Conservation (phyloP, 1,284 basidiomycete genomes). For the Cryptococcus sp. region DNA sequence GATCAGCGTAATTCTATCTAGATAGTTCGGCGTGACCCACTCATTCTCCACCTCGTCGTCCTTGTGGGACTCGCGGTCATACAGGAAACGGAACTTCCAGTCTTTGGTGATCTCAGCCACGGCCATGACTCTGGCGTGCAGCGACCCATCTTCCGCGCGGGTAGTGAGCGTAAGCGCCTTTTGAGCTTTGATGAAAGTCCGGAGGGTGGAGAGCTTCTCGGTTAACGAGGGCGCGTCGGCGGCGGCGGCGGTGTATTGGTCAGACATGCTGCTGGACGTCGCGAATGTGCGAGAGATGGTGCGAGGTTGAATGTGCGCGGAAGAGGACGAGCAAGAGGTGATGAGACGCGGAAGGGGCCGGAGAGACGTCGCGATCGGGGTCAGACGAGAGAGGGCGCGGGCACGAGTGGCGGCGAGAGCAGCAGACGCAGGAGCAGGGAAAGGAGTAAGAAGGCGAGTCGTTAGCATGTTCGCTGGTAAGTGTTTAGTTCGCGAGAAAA, state of each 20-base stretch:
- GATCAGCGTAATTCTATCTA: background rate
- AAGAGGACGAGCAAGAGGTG: background rate
- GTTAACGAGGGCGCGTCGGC: constrained; percentile 26
- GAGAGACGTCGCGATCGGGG: no score
- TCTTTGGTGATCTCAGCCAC: constrained; percentile 56
- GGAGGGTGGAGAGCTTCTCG: constrained; percentile 31
- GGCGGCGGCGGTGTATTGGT: constrained; percentile 33
- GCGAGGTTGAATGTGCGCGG: background rate
- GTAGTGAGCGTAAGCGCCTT: constrained; percentile 79
- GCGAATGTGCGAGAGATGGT: constrained; percentile 4
- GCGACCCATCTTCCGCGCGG: constrained; percentile 66
- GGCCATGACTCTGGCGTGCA: constrained; percentile 85
- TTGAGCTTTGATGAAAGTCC: constrained; percentile 60
- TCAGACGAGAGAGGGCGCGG: no score
- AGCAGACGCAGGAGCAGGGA: no score
- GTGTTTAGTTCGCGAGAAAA: no score
- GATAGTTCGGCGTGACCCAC: constrained; percentile 19
- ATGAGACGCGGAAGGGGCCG: background rate
- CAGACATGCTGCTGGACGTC: constrained; percentile 29
- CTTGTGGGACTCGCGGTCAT: constrained; percentile 74
- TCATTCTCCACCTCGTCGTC: constrained; percentile 76
- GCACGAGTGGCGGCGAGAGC: no score
- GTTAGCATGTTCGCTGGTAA: no score
- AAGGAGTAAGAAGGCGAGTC: no score
- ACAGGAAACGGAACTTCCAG: constrained; percentile 62